A percentile compares a stretch with the other conserved stretches of the same genome.
These are phyloP conservation scores for Coffea eugenioides DNA, from an alignment of 257 asterid species.

Conservation along the genomic window DNA sequence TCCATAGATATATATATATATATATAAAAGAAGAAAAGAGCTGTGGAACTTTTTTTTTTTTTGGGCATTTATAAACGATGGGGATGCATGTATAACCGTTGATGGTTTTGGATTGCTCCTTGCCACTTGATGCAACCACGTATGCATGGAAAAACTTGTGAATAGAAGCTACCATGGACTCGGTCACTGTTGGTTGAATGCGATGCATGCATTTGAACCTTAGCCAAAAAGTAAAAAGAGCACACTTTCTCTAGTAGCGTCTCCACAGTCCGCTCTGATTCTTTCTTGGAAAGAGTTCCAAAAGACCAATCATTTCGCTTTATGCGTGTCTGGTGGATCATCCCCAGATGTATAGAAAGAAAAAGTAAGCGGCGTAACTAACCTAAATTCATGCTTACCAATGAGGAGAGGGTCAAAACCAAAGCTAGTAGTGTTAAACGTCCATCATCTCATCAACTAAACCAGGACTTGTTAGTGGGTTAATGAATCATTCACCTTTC, in stretches of 20 bases:
- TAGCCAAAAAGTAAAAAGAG: background rate
- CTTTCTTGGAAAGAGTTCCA: background rate
- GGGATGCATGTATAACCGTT: background rate
- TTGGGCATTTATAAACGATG: too few species aligned
- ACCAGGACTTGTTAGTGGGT: background rate
- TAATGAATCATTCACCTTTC: background rate
- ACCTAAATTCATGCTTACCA: constrained; percentile 4
- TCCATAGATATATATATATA: too few species aligned
- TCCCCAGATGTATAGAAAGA: background rate
- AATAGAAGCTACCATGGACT: background rate
- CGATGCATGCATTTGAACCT: background rate
- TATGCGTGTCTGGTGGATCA: constrained; percentile 21
- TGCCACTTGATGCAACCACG: background rate
- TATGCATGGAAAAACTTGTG: background rate
- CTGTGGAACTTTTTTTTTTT: too few species aligned
- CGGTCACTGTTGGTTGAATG: background rate
- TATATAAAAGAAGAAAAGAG: too few species aligned
- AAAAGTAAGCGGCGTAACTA: background rate
- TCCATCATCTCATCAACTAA: background rate
- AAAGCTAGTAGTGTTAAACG: background rate
- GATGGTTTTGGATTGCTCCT: background rate
- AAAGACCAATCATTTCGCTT: constrained; percentile 12
- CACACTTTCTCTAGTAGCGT: background rate
- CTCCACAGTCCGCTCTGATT: background rate
- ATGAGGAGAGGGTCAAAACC: constrained; percentile 2